Percentiles rank a stretch among this genome's conserved stretches.
These are phyloP conservation scores for Calamus simplicifolius DNA, from an alignment of 176 grass and related monocot species.

Conservation along the genomic window DNA sequence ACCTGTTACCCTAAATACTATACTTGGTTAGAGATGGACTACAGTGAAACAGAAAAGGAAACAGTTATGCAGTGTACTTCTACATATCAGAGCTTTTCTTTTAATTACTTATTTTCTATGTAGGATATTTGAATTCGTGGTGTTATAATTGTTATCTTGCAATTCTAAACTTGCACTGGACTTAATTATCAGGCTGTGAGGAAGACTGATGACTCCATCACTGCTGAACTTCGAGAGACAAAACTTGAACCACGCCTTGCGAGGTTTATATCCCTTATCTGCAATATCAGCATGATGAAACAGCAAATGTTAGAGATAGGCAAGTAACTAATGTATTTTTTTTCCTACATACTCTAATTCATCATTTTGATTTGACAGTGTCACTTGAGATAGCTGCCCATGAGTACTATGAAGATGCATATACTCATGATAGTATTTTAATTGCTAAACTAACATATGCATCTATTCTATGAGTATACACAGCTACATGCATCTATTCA, in stretches of 20 bases:
- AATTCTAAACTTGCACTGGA: too few relatives aligned
- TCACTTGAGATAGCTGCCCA: too few relatives aligned
- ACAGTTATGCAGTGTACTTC: slow-evolving; percentile 24
- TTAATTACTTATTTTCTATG: background rate
- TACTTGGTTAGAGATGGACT: slow-evolving; percentile 92
- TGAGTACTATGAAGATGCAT: too few relatives aligned
- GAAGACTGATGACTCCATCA: slow-evolving; percentile 26
- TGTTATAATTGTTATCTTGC: too few relatives aligned
- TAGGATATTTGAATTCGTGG: too few relatives aligned
- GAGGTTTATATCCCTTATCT: slow-evolving; percentile 82
- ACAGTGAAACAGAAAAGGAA: slow-evolving; percentile 56
- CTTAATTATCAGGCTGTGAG: slow-evolving; percentile 22
- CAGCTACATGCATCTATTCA: too few relatives aligned
- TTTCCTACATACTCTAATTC: too few relatives aligned
- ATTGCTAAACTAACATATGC: too few relatives aligned
- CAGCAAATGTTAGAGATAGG: slow-evolving; percentile 99
- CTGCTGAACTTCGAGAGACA: slow-evolving; percentile 51
- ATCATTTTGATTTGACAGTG: too few relatives aligned
- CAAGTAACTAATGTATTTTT: slow-evolving; percentile 15
- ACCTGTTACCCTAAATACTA: slow-evolving; percentile 45
- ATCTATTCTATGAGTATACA: too few relatives aligned
- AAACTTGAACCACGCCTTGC: slow-evolving; percentile 71
- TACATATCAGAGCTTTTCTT: slow-evolving; percentile 13
- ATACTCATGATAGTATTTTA: too few relatives aligned
- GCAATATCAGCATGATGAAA: slow-evolving; percentile 95